Conservation (phyloP, 805 yeast species). For the Hanseniaspora nectarophila region DNA sequence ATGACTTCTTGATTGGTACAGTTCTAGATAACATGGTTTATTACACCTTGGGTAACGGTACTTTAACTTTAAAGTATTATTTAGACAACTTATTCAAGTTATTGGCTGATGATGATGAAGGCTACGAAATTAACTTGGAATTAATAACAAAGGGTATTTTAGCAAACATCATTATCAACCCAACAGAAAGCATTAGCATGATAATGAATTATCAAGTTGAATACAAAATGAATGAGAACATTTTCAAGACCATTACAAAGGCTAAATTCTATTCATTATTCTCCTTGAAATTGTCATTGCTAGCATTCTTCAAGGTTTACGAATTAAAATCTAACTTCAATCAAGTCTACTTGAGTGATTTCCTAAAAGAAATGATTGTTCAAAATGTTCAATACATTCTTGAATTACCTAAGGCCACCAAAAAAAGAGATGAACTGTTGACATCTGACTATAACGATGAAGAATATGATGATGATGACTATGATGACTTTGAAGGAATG, state of each 20-base stretch:
- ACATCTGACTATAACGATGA: constrained; percentile 33
- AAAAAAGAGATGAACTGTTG: constrained; percentile 49
- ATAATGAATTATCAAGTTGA: constrained; percentile 4
- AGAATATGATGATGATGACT: constrained; percentile 25
- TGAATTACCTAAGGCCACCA: constrained; percentile 61
- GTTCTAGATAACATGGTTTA: constrained; percentile 27
- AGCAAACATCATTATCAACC: constrained; percentile 52
- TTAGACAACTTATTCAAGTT: constrained; percentile 19
- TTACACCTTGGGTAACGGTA: constrained; percentile 27
- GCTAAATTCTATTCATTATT: constrained; percentile 52
- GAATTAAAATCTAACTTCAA: constrained; percentile 27
- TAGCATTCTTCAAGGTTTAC: constrained; percentile 51
- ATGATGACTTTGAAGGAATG: constrained; percentile 43
- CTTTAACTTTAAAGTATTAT: constrained; percentile 21
- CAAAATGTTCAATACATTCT: constrained; percentile 42
- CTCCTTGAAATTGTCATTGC: constrained; percentile 59
- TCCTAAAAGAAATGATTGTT: constrained; percentile 40
- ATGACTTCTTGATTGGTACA: constrained; percentile 30
- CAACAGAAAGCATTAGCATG: constrained; percentile 39
- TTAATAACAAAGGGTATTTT: constrained; percentile 48
- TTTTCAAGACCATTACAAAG: constrained; percentile 16
- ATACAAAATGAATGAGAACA: neutral
- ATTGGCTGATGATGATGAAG: constrained; percentile 5
- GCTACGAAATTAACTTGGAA: constrained; percentile 28
- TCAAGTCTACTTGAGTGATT: constrained; percentile 29